Evolutionary conservation across 2,329 filamentous ascomycete genomes (phyloP).

Genomic region (Cryphonectria nitschkei): DNA sequence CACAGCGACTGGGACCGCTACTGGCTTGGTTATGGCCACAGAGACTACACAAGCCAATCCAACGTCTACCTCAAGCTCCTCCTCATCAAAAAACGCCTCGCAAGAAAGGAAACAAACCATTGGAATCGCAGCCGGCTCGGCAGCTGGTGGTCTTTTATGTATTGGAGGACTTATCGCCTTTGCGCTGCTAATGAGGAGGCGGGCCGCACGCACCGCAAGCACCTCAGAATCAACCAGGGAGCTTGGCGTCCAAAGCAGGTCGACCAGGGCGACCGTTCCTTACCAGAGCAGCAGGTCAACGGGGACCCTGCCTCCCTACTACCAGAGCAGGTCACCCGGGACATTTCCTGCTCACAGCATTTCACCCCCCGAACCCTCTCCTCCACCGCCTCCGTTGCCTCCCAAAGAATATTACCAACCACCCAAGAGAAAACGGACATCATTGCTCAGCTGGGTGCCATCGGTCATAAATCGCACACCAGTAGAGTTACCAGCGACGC

Average conservation of each 20-base stretch:
- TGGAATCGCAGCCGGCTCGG: slow-evolving; percentile 26
- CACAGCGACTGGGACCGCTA: slow-evolving; percentile 5
- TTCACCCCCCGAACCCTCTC: slow-evolving; percentile 5
- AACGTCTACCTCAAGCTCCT: background rate
- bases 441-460: slow-evolving; percentile 26
- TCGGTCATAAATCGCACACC: slow-evolving; percentile 26
- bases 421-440: slow-evolving; percentile 25
- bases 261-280: background rate
- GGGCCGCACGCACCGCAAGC: slow-evolving; percentile 4
- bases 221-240: slow-evolving; percentile 2
- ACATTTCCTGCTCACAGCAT: background rate
- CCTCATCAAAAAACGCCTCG: slow-evolving; percentile 13
- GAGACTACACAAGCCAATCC: background rate
- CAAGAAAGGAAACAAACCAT: slow-evolving; percentile 2
- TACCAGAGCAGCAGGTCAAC: background rate
- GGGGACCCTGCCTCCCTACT: background rate
- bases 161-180: slow-evolving; percentile 21
- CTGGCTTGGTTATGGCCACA: slow-evolving; percentile 5
- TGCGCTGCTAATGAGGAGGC: slow-evolving; percentile 20
- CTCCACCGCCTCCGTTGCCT: slow-evolving; percentile 24
- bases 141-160: slow-evolving; percentile 21
- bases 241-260: slow-evolving; percentile 7
- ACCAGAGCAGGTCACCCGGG: background rate
- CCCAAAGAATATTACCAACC: slow-evolving; percentile 18
- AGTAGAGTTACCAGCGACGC: slow-evolving; percentile 26